A percentile compares a stretch with the other conserved stretches of the same genome.
phyloP scores from a whole-genome alignment of 768 basidiomycete genomes.

The Pholiota molesta region DNA sequence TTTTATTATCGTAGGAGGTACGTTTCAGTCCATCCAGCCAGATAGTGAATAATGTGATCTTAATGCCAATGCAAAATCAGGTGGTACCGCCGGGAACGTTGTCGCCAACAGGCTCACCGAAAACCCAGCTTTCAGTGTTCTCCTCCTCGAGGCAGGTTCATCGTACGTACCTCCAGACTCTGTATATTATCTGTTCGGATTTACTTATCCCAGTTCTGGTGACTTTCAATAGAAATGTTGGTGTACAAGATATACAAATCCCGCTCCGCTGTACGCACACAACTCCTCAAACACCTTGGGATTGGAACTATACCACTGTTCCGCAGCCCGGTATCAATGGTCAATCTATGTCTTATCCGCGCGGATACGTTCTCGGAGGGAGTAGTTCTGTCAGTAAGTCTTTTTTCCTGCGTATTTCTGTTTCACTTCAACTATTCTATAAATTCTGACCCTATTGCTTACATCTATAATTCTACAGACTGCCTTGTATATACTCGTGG shows the following conservation, averaged over 20 bases:
- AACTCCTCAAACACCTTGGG: conserved; percentile 21
- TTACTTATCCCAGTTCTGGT: not conserved
- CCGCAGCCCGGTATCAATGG: conserved; percentile 26
- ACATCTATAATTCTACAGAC: conserved; percentile 14
- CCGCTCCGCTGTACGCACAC: conserved; percentile 12
- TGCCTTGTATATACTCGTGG: conserved; percentile 35
- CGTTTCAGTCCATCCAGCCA: not conserved
- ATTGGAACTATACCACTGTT: conserved; percentile 31
- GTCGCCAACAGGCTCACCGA: conserved; percentile 59
- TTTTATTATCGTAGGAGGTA: conserved; percentile 24
- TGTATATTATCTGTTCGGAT: not conserved
- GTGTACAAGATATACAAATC: conserved; percentile 10
- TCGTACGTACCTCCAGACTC: conserved; percentile 38
- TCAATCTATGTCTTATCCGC: conserved; percentile 19
- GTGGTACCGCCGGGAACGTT: conserved; percentile 60
- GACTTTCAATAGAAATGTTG: not conserved
- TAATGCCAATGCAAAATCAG: conserved; percentile 13
- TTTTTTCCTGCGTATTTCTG: too few species aligned
- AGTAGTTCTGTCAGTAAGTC: conserved; percentile 28
- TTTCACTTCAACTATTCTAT: too few species aligned
- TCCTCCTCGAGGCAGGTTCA: conserved; percentile 56
- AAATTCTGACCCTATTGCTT: too few species aligned
- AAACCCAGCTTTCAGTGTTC: conserved; percentile 45
- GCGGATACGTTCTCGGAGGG: conserved; percentile 30
- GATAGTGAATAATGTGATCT: not conserved